Evolutionary conservation across 179 eudicot genomes (phyloP), one percentile per base, ranked within the genome.

Genomic region (Heliamphora ciliata): DNA sequence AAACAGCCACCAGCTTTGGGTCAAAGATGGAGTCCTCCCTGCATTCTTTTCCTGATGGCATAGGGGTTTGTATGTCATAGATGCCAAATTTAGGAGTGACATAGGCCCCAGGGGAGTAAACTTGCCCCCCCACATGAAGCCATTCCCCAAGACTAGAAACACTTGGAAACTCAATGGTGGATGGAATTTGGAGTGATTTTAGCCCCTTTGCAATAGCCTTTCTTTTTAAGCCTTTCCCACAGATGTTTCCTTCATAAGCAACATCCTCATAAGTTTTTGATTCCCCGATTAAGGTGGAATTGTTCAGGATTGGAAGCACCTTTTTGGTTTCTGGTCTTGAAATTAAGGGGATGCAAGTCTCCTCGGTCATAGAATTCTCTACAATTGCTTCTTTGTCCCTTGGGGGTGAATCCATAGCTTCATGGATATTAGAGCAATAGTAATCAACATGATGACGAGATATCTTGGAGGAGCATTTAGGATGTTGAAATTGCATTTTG

Each of bases 51-150:
- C 24, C 40, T 31, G 40, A 13, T 50, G n/a, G 4, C 18, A 3
- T 48, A 3, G 70, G 48, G 63, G 15, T 31, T 14, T 24, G 58
- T 67, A 18, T 3, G 74, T 82, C 80, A 50, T 83, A 77, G 80
- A 76, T 83, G 8, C 84, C 88, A 68, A 83, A 83, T 83, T 83
- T 86, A 44, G 84, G 86, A 58, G 86, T 83, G 7, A 78, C 67
- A 54, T 85, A 82, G 9, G 78, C 82, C 8, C 56, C 84, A 51
- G 83, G 69, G n/a, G 85, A 81, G 56, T 67, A 60, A 58, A 46
- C 74, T 70, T 74, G 73, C 0, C 79, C 81, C 80, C 69, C 87
- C 7, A 8, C 64, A 51, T 71, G 69, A 64, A 83, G 74, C 83
- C 80, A 78, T 18, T 79, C 77, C 67, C 78, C 67, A 3, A 83